A percentile compares a stretch with the other conserved stretches of the same genome.
Evolutionary conservation across 2,329 filamentous ascomycete genomes (phyloP).

Genomic region (Fusarium palustre): DNA sequence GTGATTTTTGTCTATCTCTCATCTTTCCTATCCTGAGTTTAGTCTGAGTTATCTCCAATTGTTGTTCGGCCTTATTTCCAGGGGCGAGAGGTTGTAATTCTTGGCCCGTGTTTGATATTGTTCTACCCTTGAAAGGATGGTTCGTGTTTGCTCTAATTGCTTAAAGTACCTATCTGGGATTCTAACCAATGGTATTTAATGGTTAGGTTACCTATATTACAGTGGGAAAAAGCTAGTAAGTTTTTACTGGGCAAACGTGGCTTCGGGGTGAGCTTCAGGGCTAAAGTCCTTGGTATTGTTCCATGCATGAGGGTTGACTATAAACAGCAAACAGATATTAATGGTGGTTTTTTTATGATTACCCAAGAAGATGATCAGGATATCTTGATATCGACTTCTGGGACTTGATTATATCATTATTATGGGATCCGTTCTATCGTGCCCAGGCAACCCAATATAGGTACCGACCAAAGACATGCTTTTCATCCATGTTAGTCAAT

Average conservation of each 20-base stretch:
- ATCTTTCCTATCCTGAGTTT: not conserved
- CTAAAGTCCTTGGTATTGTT: constrained; percentile 19
- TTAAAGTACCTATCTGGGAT: too few species aligned
- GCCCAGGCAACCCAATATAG: not conserved
- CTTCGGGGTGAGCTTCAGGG: not conserved
- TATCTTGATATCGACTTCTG: too few species aligned
- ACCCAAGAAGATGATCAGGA: not conserved
- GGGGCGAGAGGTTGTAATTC: not conserved
- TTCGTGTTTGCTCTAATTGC: not conserved
- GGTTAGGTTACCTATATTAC: not conserved
- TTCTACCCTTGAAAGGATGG: not conserved
- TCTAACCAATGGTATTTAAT: not conserved
- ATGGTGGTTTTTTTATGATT: not conserved
- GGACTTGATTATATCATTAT: not conserved
- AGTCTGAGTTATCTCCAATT: not conserved
- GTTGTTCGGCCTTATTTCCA: constrained; percentile 9
- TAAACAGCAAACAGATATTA: not conserved
- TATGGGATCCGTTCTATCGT: not conserved
- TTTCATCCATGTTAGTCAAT: not conserved
- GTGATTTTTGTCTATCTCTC: not conserved
- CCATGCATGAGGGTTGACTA: not conserved
- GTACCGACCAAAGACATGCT: not conserved
- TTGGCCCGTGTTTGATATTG: constrained; percentile 18
- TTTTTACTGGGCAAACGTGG: constrained; percentile 13
- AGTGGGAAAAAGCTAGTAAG: not conserved